A percentile compares a stretch with the other conserved stretches of the same genome.
Conservation (phyloP, 768 basidiomycete genomes). For the Lactifluus hygrophoroides region DNA sequence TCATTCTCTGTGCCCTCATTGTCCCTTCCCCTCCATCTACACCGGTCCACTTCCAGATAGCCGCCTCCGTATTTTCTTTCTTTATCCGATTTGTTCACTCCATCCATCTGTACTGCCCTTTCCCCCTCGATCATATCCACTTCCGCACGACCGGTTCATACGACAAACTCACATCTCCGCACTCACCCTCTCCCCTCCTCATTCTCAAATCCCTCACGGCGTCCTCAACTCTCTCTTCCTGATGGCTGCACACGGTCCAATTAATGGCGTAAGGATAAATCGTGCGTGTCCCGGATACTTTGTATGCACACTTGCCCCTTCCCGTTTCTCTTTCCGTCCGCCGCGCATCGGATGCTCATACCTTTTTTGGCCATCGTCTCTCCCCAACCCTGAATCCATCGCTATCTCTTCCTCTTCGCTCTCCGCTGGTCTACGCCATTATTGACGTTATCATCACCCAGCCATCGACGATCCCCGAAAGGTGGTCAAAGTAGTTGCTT, state of each 20-base stretch:
- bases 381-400: constrained; percentile 8
- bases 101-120: background rate
- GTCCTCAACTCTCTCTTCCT: background rate
- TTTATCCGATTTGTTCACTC: constrained; percentile 4
- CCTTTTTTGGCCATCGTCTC: constrained; percentile 19
- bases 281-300: constrained; percentile 40
- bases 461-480: constrained; percentile 95
- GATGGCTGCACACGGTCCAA: constrained; percentile 67
- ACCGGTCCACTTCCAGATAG: constrained; percentile 1
- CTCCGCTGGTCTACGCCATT: constrained; percentile 27
- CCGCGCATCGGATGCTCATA: constrained; percentile 26
- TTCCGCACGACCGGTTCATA: background rate
- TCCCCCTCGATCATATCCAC: constrained; percentile 1
- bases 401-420: constrained; percentile 15
- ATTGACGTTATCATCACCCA: constrained; percentile 27
- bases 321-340: constrained; percentile 19
- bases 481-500: constrained; percentile 91
- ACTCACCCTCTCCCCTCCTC: background rate
- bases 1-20: constrained; percentile 13
- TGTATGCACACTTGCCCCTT: constrained; percentile 2
- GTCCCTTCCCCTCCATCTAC: constrained; percentile 9
- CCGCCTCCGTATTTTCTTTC: constrained; percentile 4
- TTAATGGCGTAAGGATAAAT: constrained; percentile 78
- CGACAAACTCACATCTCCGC: constrained; percentile 14
- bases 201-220: background rate